Evolutionary conservation across 345 rosid genomes (phyloP).

Genomic region (Nasturtium officinale): DNA sequence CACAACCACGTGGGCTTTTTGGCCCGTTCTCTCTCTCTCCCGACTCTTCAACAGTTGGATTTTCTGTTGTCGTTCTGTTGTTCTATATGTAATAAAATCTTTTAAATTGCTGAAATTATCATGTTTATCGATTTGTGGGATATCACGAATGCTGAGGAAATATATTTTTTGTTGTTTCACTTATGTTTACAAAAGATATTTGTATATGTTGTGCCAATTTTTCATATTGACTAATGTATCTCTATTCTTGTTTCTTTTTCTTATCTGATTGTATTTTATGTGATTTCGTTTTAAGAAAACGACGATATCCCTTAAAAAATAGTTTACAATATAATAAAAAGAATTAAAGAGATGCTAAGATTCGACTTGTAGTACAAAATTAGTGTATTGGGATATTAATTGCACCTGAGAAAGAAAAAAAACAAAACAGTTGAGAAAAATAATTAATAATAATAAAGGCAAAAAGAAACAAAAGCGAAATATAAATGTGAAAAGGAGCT

Average conservation of each 20-base stretch:
- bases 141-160: conserved; percentile 3
- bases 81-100: neutral
- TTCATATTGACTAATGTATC: neutral
- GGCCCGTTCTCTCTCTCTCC: conserved; percentile 18
- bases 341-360: conserved; percentile 24
- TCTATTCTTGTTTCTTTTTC: neutral
- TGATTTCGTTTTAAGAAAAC: neutral
- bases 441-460: neutral
- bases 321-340: neutral
- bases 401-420: conserved; percentile 25
- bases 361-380: conserved; percentile 26
- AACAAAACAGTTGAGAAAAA: neutral
- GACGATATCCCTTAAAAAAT: neutral
- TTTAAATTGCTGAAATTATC: conserved; percentile 7
- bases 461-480: conserved; percentile 16
- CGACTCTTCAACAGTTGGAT: neutral
- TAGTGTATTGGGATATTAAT: neutral
- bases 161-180: neutral
- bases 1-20: conserved; percentile 40
- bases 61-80: neutral
- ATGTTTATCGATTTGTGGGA: conserved; percentile 14
- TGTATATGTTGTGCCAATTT: conserved; percentile 16
- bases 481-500: conserved; percentile 9
- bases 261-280: neutral
- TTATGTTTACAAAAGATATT: conserved; percentile 22